Percentiles rank a stretch among this genome's conserved stretches.
Conservation (phyloP, 2,329 filamentous ascomycete species). For the Fusarium begoniae region DNA sequence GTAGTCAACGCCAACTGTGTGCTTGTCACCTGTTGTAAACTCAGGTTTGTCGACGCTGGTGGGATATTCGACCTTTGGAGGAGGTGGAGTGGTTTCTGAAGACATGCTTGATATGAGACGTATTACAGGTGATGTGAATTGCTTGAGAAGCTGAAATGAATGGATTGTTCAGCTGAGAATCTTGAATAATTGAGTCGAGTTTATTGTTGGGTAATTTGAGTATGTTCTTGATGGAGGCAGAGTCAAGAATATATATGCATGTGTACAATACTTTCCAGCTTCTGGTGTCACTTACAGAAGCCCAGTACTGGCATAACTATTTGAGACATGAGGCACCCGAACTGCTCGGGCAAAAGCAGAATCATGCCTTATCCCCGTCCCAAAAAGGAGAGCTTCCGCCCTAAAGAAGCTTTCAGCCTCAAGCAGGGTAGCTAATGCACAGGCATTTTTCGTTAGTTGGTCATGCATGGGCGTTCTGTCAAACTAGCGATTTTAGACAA, state of each 20-base stretch:
- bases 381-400: background rate
- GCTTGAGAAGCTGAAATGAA: no score
- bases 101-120: background rate
- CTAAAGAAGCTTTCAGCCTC: background rate
- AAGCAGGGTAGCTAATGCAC: background rate
- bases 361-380: background rate
- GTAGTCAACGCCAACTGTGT: background rate
- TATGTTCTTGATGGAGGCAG: fast-evolving
- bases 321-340: background rate
- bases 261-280: background rate
- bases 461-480: background rate
- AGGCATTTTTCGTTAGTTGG: background rate
- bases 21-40: background rate
- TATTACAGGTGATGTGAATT: background rate
- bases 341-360: background rate
- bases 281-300: background rate
- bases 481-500: background rate
- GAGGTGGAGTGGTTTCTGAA: background rate
- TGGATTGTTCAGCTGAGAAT: no score
- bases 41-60: background rate
- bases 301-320: no score
- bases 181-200: no score
- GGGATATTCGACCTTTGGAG: background rate
- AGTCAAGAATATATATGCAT: background rate
- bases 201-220: background rate